Evolutionary conservation across 2,329 filamentous ascomycete species (phyloP).

Genomic region (Fusarium beomiforme): DNA sequence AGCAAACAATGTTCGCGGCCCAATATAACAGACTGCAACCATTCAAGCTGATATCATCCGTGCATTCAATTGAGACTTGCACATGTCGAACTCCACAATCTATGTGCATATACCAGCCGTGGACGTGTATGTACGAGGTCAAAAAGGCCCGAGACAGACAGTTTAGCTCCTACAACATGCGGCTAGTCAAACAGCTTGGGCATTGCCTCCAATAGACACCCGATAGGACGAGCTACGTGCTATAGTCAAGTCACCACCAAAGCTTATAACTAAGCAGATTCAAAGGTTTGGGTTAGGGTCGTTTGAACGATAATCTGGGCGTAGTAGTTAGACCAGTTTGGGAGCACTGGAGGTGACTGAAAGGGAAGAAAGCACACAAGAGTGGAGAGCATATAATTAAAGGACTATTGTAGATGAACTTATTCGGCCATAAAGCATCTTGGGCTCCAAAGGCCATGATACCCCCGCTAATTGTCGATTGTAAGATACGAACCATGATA

Average conservation of each 20-base stretch:
- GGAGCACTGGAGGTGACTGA: neutral
- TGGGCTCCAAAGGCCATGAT: neutral
- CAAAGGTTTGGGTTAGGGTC: neutral
- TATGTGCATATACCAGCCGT: neutral
- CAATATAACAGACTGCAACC: constrained; percentile 3
- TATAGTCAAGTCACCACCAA: neutral
- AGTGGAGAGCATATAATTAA: neutral
- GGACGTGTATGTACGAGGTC: neutral
- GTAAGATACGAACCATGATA: neutral
- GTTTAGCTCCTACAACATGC: neutral
- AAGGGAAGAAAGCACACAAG: neutral
- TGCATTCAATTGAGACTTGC: neutral
- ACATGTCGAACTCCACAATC: neutral
- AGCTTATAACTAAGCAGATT: neutral
- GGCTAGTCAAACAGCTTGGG: neutral
- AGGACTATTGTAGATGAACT: neutral
- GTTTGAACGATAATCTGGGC: constrained; percentile 13
- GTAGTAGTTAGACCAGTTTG: neutral
- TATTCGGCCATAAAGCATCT: neutral
- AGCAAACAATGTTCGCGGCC: neutral
- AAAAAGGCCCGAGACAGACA: constrained; percentile 6
- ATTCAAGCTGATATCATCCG: neutral
- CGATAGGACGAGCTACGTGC: constrained; percentile 1
- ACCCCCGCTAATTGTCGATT: neutral
- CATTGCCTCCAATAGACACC: neutral